Evolutionary conservation across 2,329 filamentous ascomycete species (phyloP).

Genomic region (Sporothrix brunneoviolacea): DNA sequence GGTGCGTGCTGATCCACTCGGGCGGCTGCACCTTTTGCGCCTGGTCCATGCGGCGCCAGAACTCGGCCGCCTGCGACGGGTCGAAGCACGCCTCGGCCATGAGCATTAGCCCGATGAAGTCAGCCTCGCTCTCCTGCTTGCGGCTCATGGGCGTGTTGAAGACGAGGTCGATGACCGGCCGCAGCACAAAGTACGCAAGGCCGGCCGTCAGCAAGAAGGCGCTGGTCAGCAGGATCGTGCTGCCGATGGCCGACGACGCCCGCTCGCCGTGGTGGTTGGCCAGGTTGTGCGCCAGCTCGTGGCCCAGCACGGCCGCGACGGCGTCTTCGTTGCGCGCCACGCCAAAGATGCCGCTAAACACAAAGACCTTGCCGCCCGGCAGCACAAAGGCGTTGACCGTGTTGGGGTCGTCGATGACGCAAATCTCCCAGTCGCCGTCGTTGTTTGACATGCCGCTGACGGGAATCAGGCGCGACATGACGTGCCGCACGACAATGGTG

Average conservation of each 20-base stretch:
- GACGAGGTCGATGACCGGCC: constrained; percentile 53
- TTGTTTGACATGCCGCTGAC: constrained; percentile 53
- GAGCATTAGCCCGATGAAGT: constrained; percentile 76
- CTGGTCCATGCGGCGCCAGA: constrained; percentile 62
- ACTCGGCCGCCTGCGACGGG: constrained; percentile 56
- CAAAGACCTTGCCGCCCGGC: constrained; percentile 73
- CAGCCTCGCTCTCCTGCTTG: constrained; percentile 69
- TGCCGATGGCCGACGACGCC: constrained; percentile 46
- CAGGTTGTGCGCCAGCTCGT: constrained; percentile 73
- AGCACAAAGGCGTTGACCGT: constrained; percentile 70
- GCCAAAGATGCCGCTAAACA: constrained; percentile 66
- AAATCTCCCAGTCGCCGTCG: constrained; percentile 57
- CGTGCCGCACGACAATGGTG: constrained; percentile 49
- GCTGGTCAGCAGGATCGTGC: constrained; percentile 44
- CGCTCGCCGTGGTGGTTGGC: constrained; percentile 63
- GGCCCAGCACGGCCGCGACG: constrained; percentile 67
- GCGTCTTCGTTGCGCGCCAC: constrained; percentile 61
- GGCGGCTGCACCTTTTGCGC: constrained; percentile 46
- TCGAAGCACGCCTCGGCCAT: constrained; percentile 77
- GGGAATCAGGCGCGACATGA: constrained; percentile 61
- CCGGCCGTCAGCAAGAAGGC: constrained; percentile 42
- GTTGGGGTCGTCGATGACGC: constrained; percentile 62
- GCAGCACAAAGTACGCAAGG: constrained; percentile 33
- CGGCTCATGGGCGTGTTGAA: constrained; percentile 62
- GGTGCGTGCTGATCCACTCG: constrained; percentile 71